A percentile compares a stretch with the other conserved stretches of the same genome.
Conservation (phyloP, 306 rosid genomes). For the Prunus fruticosa region DNA sequence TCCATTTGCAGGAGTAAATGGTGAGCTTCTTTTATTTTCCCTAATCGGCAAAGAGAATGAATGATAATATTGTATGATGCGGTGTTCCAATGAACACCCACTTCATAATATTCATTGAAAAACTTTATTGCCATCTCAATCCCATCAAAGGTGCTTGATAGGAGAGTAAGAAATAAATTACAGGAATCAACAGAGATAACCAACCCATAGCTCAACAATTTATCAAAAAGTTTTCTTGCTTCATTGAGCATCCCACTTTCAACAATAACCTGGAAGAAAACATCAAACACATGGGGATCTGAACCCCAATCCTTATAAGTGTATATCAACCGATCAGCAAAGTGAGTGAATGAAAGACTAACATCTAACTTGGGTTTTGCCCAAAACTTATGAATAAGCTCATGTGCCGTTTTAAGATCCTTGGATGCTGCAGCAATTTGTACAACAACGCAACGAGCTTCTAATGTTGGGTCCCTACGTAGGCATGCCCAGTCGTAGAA, state of each 20-base stretch:
- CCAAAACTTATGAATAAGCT: background rate
- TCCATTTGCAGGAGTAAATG: background rate
- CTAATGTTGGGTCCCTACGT: background rate
- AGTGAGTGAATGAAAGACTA: background rate
- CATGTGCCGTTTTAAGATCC: background rate
- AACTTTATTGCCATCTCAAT: background rate
- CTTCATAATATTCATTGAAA: background rate
- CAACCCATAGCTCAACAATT: constrained; percentile 1
- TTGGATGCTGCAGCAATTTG: background rate
- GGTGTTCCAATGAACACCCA: background rate
- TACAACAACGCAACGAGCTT: background rate
- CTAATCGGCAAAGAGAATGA: background rate
- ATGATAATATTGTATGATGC: background rate
- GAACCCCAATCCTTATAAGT: constrained; percentile 3
- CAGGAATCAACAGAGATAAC: background rate
- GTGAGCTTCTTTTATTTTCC: constrained; percentile 4
- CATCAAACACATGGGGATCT: background rate
- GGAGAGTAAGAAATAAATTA: background rate
- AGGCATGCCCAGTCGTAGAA: background rate
- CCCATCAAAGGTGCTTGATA: background rate
- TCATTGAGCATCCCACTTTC: background rate
- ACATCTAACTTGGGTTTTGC: background rate
- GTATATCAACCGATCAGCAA: constrained; percentile 2
- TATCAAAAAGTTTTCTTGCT: background rate
- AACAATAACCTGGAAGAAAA: background rate